phyloP scores from a whole-genome alignment of 345 rosid genomes.

The Trapa bicornis region DNA sequence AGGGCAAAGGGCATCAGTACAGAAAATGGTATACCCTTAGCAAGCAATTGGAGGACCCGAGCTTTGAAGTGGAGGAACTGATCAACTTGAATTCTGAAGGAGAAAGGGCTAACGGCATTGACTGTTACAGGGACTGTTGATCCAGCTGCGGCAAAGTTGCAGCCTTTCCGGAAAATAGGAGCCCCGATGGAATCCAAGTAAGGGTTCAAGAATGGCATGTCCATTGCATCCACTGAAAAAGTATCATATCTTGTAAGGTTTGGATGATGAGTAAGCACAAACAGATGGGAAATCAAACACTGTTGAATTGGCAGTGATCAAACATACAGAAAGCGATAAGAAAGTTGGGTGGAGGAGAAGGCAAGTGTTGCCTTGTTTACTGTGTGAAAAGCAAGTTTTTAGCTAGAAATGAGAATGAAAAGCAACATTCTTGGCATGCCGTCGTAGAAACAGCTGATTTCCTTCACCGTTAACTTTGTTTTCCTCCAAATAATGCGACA shows the following conservation, averaged over 20 bases:
- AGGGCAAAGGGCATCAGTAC: not conserved
- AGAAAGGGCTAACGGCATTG: constrained; percentile 64
- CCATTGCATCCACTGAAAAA: too few species aligned
- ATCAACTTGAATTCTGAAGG: constrained; percentile 62
- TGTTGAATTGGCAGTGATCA: too few species aligned
- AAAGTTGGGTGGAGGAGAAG: too few species aligned
- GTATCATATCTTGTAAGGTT: too few species aligned
- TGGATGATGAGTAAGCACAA: too few species aligned
- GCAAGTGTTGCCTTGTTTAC: too few species aligned
- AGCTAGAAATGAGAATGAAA: not conserved
- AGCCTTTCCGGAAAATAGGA: too few species aligned
- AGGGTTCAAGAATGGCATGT: constrained; percentile 11
- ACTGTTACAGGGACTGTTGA: constrained; percentile 68
- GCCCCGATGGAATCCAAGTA: constrained; percentile 48
- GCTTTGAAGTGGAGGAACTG: constrained; percentile 77
- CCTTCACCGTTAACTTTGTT: not conserved
- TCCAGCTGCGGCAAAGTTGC: constrained; percentile 27
- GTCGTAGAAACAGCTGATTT: not conserved
- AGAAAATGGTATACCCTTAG: constrained; percentile 25
- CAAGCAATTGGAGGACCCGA: constrained; percentile 45
- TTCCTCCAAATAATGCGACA: not conserved
- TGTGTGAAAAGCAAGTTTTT: not conserved
- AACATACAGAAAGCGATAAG: too few species aligned
- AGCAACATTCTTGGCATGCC: not conserved
- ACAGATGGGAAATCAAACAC: too few species aligned